Conservation (phyloP, 805 yeast species). For the Lipomyces sp. region DNA sequence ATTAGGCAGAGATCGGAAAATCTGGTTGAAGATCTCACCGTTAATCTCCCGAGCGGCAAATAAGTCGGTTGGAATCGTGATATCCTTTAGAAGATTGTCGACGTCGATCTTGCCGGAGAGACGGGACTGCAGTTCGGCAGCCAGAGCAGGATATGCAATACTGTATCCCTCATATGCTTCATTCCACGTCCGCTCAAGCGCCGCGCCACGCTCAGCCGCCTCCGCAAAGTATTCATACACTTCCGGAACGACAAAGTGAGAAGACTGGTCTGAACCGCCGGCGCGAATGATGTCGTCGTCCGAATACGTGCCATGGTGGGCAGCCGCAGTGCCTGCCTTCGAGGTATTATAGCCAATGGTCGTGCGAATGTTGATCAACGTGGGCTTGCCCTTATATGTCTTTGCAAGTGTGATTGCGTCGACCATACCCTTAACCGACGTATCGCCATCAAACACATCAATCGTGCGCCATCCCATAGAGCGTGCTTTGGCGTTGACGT, state of each 20-base stretch:
- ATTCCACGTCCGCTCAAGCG: constrained; percentile 33
- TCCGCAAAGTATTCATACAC: constrained; percentile 38
- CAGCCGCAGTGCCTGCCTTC: constrained; percentile 36
- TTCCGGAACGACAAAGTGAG: constrained; percentile 33
- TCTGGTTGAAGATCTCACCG: constrained; percentile 34
- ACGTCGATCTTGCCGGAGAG: constrained; percentile 36
- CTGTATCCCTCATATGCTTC: constrained; percentile 31
- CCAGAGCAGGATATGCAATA: constrained; percentile 36
- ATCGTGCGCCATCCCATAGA: constrained; percentile 42
- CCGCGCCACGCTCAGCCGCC: constrained; percentile 32
- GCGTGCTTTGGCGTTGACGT: constrained; percentile 37
- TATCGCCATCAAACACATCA: constrained; percentile 39
- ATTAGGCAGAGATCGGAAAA: constrained; percentile 34
- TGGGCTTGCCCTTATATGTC: constrained; percentile 37
- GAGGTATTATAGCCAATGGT: constrained; percentile 40
- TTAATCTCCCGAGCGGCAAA: constrained; percentile 27
- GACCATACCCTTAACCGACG: constrained; percentile 36
- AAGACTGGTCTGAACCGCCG: constrained; percentile 23
- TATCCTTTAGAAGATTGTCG: constrained; percentile 30
- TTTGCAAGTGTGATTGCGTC: constrained; percentile 41
- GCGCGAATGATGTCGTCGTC: constrained; percentile 31
- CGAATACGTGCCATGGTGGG: constrained; percentile 42
- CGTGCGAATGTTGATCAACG: constrained; percentile 40
- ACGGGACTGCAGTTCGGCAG: constrained; percentile 34
- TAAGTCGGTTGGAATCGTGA: constrained; percentile 25